Evolutionary conservation across 2,329 filamentous ascomycete genomes (phyloP).

Genomic region (Byssothecium circinans): DNA sequence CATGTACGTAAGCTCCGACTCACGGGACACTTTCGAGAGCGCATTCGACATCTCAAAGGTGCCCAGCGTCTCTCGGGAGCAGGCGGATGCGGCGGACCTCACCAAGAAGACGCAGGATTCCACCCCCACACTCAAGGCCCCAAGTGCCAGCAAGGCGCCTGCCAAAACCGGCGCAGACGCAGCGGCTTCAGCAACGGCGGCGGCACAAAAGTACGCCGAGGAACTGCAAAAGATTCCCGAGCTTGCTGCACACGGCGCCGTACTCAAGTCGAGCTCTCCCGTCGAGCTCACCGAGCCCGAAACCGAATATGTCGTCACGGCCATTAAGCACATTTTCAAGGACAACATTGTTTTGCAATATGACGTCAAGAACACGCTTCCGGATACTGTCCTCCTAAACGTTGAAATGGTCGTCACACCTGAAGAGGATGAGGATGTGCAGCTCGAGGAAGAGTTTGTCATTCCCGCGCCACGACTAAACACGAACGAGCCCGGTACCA

Average conservation of each 20-base stretch:
- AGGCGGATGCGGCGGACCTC: slow-evolving; percentile 92
- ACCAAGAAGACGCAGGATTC: slow-evolving; percentile 96
- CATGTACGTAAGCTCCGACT: slow-evolving; percentile 93
- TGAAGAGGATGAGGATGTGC: slow-evolving; percentile 75
- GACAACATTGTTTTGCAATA: slow-evolving; percentile 95
- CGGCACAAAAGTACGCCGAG: slow-evolving; percentile 85
- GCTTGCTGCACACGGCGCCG: slow-evolving; percentile 81
- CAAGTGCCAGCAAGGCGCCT: slow-evolving; percentile 76
- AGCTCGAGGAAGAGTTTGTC: slow-evolving; percentile 82
- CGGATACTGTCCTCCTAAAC: slow-evolving; percentile 63
- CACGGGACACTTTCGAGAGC: slow-evolving; percentile 78
- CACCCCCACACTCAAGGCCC: slow-evolving; percentile 90
- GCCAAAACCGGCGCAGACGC: slow-evolving; percentile 70
- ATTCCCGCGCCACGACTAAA: slow-evolving; percentile 81
- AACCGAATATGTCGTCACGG: slow-evolving; percentile 92
- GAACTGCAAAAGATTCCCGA: slow-evolving; percentile 88
- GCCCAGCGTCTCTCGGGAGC: slow-evolving; percentile 90
- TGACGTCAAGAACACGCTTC: slow-evolving; percentile 95
- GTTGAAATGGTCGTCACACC: slow-evolving; percentile 74
- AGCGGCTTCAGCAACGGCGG: slow-evolving; percentile 73
- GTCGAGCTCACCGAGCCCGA: slow-evolving; percentile 95
- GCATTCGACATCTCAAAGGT: slow-evolving; percentile 92
- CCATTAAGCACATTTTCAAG: slow-evolving; percentile 97
- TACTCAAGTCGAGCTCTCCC: slow-evolving; percentile 86
- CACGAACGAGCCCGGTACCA: slow-evolving; percentile 85